Base-by-base conservation (phyloP, 129 eudicot species). In the Tagetes erecta region DNA sequence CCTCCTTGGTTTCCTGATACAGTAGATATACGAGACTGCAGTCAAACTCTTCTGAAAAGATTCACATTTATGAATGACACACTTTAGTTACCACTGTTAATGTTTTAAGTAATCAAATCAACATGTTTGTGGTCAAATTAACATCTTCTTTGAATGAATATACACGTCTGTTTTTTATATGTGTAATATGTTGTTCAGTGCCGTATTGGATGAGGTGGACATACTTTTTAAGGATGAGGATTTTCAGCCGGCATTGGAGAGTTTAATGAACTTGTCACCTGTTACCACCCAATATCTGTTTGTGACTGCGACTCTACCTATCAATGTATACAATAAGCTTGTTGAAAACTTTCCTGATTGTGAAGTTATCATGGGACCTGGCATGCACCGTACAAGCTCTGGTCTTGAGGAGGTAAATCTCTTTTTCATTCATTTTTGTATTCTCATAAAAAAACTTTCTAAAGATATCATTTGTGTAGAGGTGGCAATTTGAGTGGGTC, bases 231-330 rank as follows among this genome's bases (percentile, higher is more conserved):
- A 84, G 70, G 93, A 91, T 82, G 98, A 94, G 64, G 98, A 86
- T 74, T 94, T 90, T 75, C 91, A 94, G 82, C 88, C 75, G 56
- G 97, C 97, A 30, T 79, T 90, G 58, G 88, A 86, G 80, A 86
- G 80, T 68, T 80, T 94, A 76, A 84, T 88, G 64, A 88, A 82
- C 72, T 70, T 84, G 40, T 79, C 98, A 64, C 96, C 97, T 35
- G 80, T 90, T 50, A 83, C 89, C 10, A 81, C 88, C 47, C 98
- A 94, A 83, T 94, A 94, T 84, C 85, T 94, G 35, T 94, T 94
- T 85, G 98, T 94, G 59, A 94, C 98, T 64, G 98, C 98, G 42
- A 94, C 98, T 67, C 82, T 94, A 81, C 98, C 97, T 7, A 84
- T 94, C 6, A 84, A 84, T 45, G 80, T 90, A 75, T 94, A 86